Evolutionary conservation across 2,329 filamentous ascomycete species (phyloP).

Genomic region (Fusarium pilosicola): DNA sequence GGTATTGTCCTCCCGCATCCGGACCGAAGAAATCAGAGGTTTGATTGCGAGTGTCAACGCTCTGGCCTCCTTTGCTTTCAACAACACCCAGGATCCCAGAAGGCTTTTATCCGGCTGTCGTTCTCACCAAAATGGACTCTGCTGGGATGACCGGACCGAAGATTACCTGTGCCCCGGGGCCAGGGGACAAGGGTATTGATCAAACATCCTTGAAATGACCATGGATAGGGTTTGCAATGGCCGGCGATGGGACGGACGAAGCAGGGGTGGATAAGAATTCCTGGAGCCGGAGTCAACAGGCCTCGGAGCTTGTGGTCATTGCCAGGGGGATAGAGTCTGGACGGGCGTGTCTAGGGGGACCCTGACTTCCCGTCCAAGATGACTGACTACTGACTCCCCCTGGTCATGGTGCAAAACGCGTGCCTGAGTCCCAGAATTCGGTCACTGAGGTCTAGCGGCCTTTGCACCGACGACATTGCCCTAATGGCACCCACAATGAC

Average conservation of each 20-base stretch:
- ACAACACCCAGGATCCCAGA: conserved; percentile 32
- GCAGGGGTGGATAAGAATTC: conserved; percentile 40
- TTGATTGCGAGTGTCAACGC: conserved; percentile 38
- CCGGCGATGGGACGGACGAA: conserved; percentile 27
- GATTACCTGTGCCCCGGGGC: conserved; percentile 40
- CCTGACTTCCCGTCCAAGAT: conserved; percentile 32
- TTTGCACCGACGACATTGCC: conserved; percentile 40
- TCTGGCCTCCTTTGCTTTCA: conserved; percentile 27
- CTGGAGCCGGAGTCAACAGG: conserved; percentile 38
- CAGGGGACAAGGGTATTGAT: conserved; percentile 29
- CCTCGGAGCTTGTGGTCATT: conserved; percentile 16
- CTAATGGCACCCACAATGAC: conserved; percentile 46
- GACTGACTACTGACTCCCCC: conserved; percentile 5
- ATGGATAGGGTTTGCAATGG: conserved; percentile 39
- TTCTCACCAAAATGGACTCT: conserved; percentile 35
- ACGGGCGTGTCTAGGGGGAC: conserved; percentile 31
- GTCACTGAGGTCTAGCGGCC: conserved; percentile 48
- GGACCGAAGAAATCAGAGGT: conserved; percentile 31
- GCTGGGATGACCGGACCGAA: conserved; percentile 39
- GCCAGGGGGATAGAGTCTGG: conserved; percentile 21
- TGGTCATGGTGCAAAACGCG: conserved; percentile 37
- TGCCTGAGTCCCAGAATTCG: conserved; percentile 45
- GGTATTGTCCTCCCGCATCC: conserved; percentile 7
- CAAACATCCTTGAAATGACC: conserved; percentile 28
- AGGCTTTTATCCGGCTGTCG: conserved; percentile 35